Conservation (phyloP, 345 rosid species). For the Linum lewisii region DNA sequence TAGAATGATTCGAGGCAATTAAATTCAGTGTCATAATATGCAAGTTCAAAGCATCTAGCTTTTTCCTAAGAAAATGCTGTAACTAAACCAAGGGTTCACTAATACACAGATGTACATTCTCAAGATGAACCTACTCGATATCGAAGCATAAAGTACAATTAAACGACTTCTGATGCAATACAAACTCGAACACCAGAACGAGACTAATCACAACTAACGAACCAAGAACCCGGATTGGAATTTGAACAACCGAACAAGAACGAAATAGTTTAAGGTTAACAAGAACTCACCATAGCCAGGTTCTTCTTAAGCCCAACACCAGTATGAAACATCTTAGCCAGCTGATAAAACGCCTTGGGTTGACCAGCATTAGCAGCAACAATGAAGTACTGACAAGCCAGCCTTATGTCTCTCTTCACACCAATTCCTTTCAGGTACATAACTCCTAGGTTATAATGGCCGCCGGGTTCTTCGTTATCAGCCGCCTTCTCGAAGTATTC, state of each 20-base stretch:
- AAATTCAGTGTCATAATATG: too few species aligned
- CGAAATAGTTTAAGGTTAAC: neutral
- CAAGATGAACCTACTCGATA: neutral
- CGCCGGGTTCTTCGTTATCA: slow-evolving; percentile 64
- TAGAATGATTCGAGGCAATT: too few species aligned
- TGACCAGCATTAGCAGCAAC: slow-evolving; percentile 89
- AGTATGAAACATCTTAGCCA: slow-evolving; percentile 95
- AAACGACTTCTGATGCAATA: slow-evolving; percentile 9
- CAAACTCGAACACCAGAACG: too few species aligned
- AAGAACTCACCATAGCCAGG: slow-evolving; percentile 49
- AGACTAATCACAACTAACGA: neutral
- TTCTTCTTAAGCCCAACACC: slow-evolving; percentile 90
- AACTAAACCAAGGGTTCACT: too few species aligned
- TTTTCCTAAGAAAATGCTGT: too few species aligned
- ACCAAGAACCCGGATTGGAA: neutral
- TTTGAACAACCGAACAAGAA: neutral
- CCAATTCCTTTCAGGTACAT: slow-evolving; percentile 86
- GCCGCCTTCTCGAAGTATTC: slow-evolving; percentile 94
- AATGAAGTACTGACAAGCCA: slow-evolving; percentile 62
- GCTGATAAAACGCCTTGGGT: slow-evolving; percentile 95
- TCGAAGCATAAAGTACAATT: neutral
- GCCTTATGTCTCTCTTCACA: slow-evolving; percentile 75
- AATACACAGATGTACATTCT: too few species aligned
- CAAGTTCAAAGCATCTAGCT: too few species aligned
- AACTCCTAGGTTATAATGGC: slow-evolving; percentile 94